These are phyloP conservation scores for Phytophthora lateralis DNA, from an alignment of 352 stramenopile genomes.

Conservation along the genomic window DNA sequence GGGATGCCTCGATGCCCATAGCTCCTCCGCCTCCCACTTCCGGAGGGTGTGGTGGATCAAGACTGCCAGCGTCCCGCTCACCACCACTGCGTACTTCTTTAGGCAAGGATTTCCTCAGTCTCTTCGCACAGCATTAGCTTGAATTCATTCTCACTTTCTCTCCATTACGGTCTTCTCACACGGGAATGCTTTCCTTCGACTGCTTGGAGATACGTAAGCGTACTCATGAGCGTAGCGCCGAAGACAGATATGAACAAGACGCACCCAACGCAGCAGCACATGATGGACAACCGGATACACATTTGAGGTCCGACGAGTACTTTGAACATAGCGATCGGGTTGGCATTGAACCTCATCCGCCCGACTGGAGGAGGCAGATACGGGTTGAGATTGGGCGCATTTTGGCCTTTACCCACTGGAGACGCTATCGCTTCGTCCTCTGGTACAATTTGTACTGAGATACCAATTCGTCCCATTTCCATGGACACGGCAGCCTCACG, in stretches of 20 bases:
- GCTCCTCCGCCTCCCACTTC: constrained; percentile 13
- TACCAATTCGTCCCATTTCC: constrained; percentile 67
- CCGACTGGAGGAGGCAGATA: constrained; percentile 89
- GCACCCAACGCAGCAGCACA: constrained; percentile 65
- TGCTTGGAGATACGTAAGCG: constrained; percentile 60
- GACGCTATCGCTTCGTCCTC: constrained; percentile 78
- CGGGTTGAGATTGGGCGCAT: constrained; percentile 90
- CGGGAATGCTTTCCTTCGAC: constrained; percentile 8
- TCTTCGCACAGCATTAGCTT: constrained; percentile 77
- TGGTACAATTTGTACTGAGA: constrained; percentile 85
- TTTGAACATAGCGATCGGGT: constrained; percentile 83
- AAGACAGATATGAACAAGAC: constrained; percentile 70
- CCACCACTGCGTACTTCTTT: constrained; percentile 71
- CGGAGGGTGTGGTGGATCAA: constrained; percentile 9
- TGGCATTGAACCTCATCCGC: constrained; percentile 79
- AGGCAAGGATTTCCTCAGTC: constrained; percentile 76
- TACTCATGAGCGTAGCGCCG: constrained; percentile 80
- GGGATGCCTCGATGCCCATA: constrained; percentile 17
- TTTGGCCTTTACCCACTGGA: constrained; percentile 79
- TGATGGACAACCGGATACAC: constrained; percentile 53
- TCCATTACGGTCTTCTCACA: constrained; percentile 1
- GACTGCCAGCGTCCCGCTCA: constrained; percentile 19
- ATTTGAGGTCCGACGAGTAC: constrained; percentile 71
- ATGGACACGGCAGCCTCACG: constrained; percentile 66
- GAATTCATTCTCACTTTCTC: constrained; percentile 8